These are phyloP conservation scores for Cryomyces minteri DNA, from an alignment of 495 filamentous ascomycete species.

Conservation along the genomic window DNA sequence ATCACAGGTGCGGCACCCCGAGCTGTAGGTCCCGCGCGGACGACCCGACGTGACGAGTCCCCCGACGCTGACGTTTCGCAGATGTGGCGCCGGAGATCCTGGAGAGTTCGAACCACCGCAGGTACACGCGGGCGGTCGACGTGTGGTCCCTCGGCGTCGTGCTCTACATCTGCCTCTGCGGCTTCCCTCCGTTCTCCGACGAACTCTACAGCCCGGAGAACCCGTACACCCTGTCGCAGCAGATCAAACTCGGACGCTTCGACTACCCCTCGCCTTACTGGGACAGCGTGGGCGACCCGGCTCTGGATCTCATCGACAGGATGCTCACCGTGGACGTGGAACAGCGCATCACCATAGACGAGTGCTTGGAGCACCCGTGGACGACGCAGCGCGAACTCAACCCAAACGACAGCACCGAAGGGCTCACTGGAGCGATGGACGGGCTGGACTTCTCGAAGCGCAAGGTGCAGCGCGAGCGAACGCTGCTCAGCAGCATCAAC, in stretches of 20 bases:
- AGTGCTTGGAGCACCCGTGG: constrained; percentile 89
- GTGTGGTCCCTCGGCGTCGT: constrained; percentile 96
- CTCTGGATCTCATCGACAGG: constrained; percentile 80
- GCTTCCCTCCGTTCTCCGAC: constrained; percentile 93
- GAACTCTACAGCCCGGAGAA: constrained; percentile 63
- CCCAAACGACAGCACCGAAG: constrained; percentile 78
- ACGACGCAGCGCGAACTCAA: constrained; percentile 28
- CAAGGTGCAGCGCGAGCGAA: constrained; percentile 64
- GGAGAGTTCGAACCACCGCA: constrained; percentile 52
- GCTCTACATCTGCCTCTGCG: constrained; percentile 97
- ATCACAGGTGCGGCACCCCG: constrained; percentile 66
- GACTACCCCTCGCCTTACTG: constrained; percentile 97
- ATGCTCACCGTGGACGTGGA: constrained; percentile 85
- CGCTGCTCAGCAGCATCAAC: constrained; percentile 67
- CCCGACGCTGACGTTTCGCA: constrained; percentile 12
- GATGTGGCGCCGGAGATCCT: constrained; percentile 96
- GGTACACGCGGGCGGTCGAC: constrained; percentile 90
- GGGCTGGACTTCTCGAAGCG: constrained; percentile 71
- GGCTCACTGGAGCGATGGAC: constrained; percentile 64
- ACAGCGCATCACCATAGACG: constrained; percentile 68
- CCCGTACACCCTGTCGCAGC: constrained; percentile 72
- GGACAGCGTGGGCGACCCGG: constrained; percentile 81
- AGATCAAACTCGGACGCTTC: constrained; percentile 77
- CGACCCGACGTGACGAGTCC: background rate
- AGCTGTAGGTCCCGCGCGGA: constrained; percentile 40